These are phyloP conservation scores for Melastoma candidum DNA, from an alignment of 441 rosid genomes.

Conservation along the genomic window DNA sequence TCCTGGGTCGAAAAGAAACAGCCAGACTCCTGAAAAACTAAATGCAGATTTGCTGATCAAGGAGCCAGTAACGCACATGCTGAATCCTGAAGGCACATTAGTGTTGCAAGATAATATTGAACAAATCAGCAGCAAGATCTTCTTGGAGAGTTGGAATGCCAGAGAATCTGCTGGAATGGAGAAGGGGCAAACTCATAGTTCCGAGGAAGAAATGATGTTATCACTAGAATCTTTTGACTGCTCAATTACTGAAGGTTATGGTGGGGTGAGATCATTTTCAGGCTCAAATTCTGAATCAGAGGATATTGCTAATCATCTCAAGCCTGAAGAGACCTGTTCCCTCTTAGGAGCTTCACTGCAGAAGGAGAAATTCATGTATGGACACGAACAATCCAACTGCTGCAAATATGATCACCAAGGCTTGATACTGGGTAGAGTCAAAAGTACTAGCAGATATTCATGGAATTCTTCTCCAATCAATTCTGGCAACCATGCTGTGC, in stretches of 20 bases:
- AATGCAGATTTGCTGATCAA: background rate
- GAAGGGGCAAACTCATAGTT: conserved; percentile 31
- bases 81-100: no score
- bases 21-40: conserved; percentile 11
- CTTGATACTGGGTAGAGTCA: conserved; percentile 20
- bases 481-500: conserved; percentile 21
- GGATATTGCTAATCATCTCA: conserved; percentile 30
- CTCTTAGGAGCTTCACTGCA: background rate
- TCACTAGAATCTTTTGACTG: conserved; percentile 54
- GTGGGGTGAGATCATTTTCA: conserved; percentile 39
- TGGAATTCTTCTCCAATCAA: conserved; percentile 27
- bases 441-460: conserved; percentile 23
- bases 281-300: conserved; percentile 54
- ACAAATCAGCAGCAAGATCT: no score
- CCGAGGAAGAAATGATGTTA: conserved; percentile 60
- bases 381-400: conserved; percentile 22
- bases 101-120: no score
- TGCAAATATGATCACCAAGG: conserved; percentile 25
- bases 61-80: no score
- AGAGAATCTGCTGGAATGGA: no score
- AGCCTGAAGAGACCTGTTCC: conserved; percentile 21
- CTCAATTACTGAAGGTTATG: conserved; percentile 31
- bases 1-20: conserved; percentile 30
- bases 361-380: conserved; percentile 5
- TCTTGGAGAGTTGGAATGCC: no score